A percentile compares a stretch with the other conserved stretches of the same genome.
phyloP scores from a whole-genome alignment of 805 yeast species.

The Saccharomycopsis sp. region DNA sequence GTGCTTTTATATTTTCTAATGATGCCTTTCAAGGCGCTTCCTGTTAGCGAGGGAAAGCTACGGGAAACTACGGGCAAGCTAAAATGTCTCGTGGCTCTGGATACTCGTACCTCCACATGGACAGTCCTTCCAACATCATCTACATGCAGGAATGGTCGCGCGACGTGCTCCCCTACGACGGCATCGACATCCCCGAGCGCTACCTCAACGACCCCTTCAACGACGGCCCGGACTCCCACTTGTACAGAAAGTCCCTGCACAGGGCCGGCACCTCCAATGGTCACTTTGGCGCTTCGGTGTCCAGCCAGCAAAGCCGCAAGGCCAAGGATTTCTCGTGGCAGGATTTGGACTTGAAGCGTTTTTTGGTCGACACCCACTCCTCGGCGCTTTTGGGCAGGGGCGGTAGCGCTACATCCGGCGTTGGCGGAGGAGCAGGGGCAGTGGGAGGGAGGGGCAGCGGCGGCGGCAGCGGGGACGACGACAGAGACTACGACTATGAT shows the following conservation, averaged over 20 bases:
- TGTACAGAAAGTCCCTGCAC: constrained; percentile 7
- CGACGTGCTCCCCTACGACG: constrained; percentile 26
- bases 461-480: neutral
- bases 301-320: constrained; percentile 17
- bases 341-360: constrained; percentile 24
- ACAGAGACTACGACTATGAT: neutral
- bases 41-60: too few relatives aligned
- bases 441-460: neutral
- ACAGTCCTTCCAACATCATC: constrained; percentile 26
- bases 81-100: constrained; percentile 20
- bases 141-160: constrained; percentile 28
- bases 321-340: constrained; percentile 24
- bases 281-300: constrained; percentile 24
- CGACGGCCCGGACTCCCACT: constrained; percentile 3
- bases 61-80: too few relatives aligned
- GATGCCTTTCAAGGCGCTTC: too few relatives aligned
- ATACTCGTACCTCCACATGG: constrained; percentile 23
- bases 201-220: constrained; percentile 9
- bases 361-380: constrained; percentile 22
- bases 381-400: too few relatives aligned
- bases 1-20: too few relatives aligned
- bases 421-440: too few relatives aligned
- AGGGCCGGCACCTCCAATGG: constrained; percentile 19
- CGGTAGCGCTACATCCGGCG: too few relatives aligned
- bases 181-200: constrained; percentile 22